phyloP scores from a whole-genome alignment of 2,329 filamentous ascomycete species.

The Fusarium duplospermum region DNA sequence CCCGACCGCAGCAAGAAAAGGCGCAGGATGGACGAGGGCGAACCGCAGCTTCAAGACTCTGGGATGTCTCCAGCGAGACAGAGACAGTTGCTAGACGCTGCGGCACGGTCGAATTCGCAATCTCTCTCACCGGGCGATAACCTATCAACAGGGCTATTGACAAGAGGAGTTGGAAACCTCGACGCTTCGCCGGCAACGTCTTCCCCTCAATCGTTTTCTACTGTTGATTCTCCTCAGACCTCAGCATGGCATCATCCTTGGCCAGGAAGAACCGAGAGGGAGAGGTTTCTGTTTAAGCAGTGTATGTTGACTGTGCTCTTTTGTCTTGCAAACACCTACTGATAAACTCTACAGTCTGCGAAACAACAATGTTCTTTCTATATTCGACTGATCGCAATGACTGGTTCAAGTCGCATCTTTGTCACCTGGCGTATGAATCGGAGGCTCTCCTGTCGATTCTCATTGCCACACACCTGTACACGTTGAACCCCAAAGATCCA shows the following conservation, averaged over 20 bases:
- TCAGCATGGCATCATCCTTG: not conserved
- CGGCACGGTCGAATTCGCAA: not conserved
- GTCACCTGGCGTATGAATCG: not conserved
- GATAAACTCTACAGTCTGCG: not conserved
- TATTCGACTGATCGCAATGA: constrained; percentile 28
- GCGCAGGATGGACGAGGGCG: not conserved
- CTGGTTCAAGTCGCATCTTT: constrained; percentile 5
- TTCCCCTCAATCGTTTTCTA: not conserved
- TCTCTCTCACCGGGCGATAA: not conserved
- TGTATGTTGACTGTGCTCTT: not conserved
- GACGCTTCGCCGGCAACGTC: not conserved
- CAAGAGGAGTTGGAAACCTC: not conserved
- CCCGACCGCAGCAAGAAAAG: not conserved
- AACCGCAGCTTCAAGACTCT: not conserved
- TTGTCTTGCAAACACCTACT: not conserved
- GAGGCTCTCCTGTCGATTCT: constrained; percentile 23
- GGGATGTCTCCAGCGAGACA: not conserved
- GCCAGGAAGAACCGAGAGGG: not conserved
- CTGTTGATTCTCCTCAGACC: not conserved
- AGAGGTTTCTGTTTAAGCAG: constrained; percentile 4
- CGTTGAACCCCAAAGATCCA: constrained; percentile 7
- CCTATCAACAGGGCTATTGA: not conserved
- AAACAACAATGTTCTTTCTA: constrained; percentile 22
- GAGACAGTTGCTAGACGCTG: not conserved
- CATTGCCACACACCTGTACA: constrained; percentile 27